These are phyloP conservation scores for Amanita rimosa DNA, from an alignment of 768 basidiomycete genomes.

Conservation along the genomic window DNA sequence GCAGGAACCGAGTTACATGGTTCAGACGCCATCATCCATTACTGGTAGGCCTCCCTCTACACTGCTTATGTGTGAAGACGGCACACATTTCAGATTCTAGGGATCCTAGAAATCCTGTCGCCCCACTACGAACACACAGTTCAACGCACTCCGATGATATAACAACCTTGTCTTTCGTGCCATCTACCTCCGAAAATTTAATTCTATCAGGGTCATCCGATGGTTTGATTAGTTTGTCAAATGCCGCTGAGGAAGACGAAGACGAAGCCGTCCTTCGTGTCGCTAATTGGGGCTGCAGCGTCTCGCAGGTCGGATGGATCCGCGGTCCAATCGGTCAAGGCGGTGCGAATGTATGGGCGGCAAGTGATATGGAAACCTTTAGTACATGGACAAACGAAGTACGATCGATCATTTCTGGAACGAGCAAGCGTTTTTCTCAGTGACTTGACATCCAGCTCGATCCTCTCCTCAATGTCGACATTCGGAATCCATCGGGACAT, in stretches of 20 bases:
- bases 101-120: slow-evolving; percentile 74
- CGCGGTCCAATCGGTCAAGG: background rate
- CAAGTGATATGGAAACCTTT: slow-evolving; percentile 94
- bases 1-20: slow-evolving; percentile 76
- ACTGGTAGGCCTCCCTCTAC: slow-evolving; percentile 45
- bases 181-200: slow-evolving; percentile 20
- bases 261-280: slow-evolving; percentile 77
- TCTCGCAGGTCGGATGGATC: slow-evolving; percentile 70
- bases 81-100: slow-evolving; percentile 22
- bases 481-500: slow-evolving; percentile 55
- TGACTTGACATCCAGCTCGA: slow-evolving; percentile 39
- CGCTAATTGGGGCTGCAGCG: slow-evolving; percentile 78
- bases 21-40: slow-evolving; percentile 75
- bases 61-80: background rate
- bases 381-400: slow-evolving; percentile 76
- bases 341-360: slow-evolving; percentile 55
- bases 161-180: slow-evolving; percentile 54
- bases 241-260: slow-evolving; percentile 69
- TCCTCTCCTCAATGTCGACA: slow-evolving; percentile 41
- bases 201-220: slow-evolving; percentile 81
- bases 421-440: background rate
- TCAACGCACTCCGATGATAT: slow-evolving; percentile 93
- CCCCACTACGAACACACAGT: slow-evolving; percentile 62
- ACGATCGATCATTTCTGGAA: slow-evolving; percentile 2
- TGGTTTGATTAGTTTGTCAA: slow-evolving; percentile 65